Evolutionary conservation across 2,329 filamentous ascomycete species (phyloP).

Genomic region (Penicillium sp.): DNA sequence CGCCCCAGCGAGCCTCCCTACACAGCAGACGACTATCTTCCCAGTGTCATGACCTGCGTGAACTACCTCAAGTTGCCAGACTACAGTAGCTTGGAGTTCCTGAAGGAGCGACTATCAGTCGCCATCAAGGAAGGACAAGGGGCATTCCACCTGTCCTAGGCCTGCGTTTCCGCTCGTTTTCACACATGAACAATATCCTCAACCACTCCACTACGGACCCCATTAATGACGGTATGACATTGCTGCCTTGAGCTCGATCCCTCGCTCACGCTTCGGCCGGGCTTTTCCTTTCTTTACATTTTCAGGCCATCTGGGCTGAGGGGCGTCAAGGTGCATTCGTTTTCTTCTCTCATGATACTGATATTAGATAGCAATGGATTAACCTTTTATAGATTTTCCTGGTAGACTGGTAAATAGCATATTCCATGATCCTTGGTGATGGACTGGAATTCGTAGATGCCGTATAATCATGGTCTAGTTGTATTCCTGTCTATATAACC

Average conservation of each 20-base stretch:
- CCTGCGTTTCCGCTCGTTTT: not conserved
- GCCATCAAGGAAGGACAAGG: slow-evolving; percentile 95
- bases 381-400: slow-evolving; percentile 4
- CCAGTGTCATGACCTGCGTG: slow-evolving; percentile 99
- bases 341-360: slow-evolving; percentile 14
- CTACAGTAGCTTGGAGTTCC: slow-evolving; percentile 71
- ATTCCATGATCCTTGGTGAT: not conserved
- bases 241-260: slow-evolving; percentile 14
- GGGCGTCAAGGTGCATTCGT: slow-evolving; percentile 18
- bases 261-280: slow-evolving; percentile 15
- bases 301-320: slow-evolving; percentile 15
- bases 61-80: slow-evolving; percentile 98
- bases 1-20: slow-evolving; percentile 96
- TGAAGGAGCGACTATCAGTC: slow-evolving; percentile 71
- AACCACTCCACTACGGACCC: not conserved
- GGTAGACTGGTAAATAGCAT: not conserved
- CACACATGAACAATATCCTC: slow-evolving; percentile 1
- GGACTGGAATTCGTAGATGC: not conserved
- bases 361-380: slow-evolving; percentile 26
- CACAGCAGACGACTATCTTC: slow-evolving; percentile 93
- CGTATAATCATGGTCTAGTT: not conserved
- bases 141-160: slow-evolving; percentile 86
- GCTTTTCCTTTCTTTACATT: slow-evolving; percentile 14
- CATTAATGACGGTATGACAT: slow-evolving; percentile 20
- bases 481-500: not conserved